Evolutionary conservation across 23 red algal species (phyloP), one percentile per base, ranked within the genome.

Genomic region (Gracilaria caudata): DNA sequence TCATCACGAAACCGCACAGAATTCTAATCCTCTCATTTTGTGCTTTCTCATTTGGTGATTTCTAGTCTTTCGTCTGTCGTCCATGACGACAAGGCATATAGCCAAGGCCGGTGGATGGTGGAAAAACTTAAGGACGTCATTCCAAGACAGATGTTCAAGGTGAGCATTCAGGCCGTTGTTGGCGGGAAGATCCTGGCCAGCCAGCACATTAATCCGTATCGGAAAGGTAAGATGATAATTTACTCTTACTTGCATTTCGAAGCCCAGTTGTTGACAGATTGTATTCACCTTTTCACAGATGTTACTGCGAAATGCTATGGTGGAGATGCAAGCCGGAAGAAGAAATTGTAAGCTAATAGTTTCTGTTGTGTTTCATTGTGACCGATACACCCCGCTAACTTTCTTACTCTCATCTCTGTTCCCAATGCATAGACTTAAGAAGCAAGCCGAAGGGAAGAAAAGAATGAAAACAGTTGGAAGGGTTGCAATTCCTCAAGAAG

Each of bases 361-460:
- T 1, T 70, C n/a, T 19, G 0, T 4, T 82, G 49, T 53, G 5
- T 35, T 33, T 82, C 54, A 17, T 38, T n/a, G 53, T 6, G 34
- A 4, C 17, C 58, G 17, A 34, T 3, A 44, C 0, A 35, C 61
- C 11, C 23, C 17, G 4, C 61, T 66, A 66, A 57, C 51, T 60
- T 39, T 40, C n/a, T 60, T 23, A 34, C 16, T 14, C 7, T 61
- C 36, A 7, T 80, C 1, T 80, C 20, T 12, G 37, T 51, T 74
- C 21, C 8, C 46, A 79, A 17, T 19, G 40, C 77, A 38, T 28
- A 81, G 76, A 43, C 58, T 98, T 29, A 94, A 98, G 51, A 98
- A 98, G 61, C 95, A 98, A 83, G 81, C 71, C 32, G 90, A 89
- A 70, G 95, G 95, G 38, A 98, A 98, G 90, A 98, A 98, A 55